phyloP scores from a whole-genome alignment of 2,329 filamentous ascomycete species.

The Trichoderma aggressivum region DNA sequence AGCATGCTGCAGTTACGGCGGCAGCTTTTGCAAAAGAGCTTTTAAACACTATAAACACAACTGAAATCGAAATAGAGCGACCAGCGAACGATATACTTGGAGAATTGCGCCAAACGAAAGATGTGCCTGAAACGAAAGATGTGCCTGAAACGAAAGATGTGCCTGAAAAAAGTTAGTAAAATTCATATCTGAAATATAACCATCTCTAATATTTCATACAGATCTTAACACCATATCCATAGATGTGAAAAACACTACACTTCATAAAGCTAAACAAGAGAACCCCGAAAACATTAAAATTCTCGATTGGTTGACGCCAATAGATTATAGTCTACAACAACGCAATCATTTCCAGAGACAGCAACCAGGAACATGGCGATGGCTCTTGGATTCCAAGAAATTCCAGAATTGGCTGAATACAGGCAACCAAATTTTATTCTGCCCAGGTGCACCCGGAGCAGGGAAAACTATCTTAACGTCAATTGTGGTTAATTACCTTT shows the following conservation, averaged over 20 bases:
- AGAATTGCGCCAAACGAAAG: no score
- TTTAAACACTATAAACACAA: accelerated
- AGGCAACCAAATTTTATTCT: neutral
- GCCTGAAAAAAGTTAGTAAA: neutral
- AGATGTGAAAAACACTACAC: neutral
- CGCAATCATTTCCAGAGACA: neutral
- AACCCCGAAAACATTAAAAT: accelerated
- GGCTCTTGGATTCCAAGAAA: neutral
- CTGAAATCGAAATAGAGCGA: neutral
- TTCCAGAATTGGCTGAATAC: neutral
- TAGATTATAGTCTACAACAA: neutral
- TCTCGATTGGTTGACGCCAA: neutral
- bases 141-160: no score
- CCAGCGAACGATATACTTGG: neutral
- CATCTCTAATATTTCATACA: neutral
- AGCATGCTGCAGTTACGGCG: neutral
- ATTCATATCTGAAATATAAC: neutral
- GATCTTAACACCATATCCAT: neutral
- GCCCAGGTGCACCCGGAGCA: neutral
- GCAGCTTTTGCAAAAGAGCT: neutral
- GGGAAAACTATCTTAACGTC: neutral
- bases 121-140: no score
- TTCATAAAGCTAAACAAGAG: neutral
- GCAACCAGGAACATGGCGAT: neutral
- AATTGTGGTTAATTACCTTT: neutral